Evolutionary conservation across 345 rosid species (phyloP), one percentile per base, ranked within the genome.

Genomic region (Balakata baccata): DNA sequence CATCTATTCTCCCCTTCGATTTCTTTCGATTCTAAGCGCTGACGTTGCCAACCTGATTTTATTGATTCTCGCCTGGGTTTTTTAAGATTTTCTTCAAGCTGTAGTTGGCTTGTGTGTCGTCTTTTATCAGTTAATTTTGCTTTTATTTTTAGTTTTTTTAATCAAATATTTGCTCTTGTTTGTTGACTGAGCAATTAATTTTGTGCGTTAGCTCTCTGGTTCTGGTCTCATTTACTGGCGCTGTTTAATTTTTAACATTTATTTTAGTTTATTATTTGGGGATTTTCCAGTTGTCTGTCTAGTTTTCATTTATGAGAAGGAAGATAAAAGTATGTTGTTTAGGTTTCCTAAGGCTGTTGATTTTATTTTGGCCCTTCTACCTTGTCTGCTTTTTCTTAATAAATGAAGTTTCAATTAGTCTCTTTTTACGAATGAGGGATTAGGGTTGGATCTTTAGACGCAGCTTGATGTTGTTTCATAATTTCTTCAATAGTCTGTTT

Each of bases 51-150:
- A 12, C 0, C 10, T 45, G 38, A 37, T 76, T 70, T 11, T 3
- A 29, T 62, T 52, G 25, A 58, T 80, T 73, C 47, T n/a, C 66
- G 47, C 53, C 64, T 47, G 14, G 51, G 65, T 13, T 13, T 38
- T 57, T 58, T 5, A 7, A 4, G 13, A n/a, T 25, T 73, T 25
- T 69, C 39, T 59, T 65, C 50, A 41, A 46, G 54, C 61, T 56
- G 9, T 79, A 3, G 11, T 54, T 49, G 45, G 18, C 47, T 6
- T 25, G 34, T 70, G 16, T 51, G 16, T 14, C n/a, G 11, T 61
- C 34, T 29, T 29, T 29, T 29, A 29, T 1, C 34, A 29, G 34
- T 29, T 29, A 29, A 29, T 29, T 61, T n/a, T n/a, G n/a, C n/a
- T 61, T 29, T 61, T 23, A 1, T 23, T 58, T n/a, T n/a, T 60